phyloP scores from a whole-genome alignment of 768 basidiomycete species.

The Boletus sp. region DNA sequence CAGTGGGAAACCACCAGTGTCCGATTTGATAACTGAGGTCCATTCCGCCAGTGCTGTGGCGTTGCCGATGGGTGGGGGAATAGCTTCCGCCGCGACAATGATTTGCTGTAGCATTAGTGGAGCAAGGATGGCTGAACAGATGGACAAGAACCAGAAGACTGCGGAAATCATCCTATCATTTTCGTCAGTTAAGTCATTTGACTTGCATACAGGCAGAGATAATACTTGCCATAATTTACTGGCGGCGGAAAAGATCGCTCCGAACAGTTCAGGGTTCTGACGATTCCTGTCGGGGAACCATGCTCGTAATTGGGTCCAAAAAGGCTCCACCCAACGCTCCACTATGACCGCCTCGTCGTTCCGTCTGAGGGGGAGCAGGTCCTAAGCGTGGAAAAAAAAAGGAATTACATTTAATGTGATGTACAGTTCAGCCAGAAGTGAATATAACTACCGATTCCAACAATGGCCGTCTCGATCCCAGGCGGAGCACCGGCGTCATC shows the following conservation, averaged over 20 bases:
- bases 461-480: conserved; percentile 28
- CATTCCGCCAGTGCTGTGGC: conserved; percentile 22
- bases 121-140: conserved; percentile 19
- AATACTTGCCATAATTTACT: conserved; percentile 13
- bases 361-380: conserved; percentile 25
- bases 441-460: conserved; percentile 32
- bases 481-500: conserved; percentile 25
- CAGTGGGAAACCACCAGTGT: conserved; percentile 30
- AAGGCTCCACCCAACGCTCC: conserved; percentile 23
- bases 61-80: conserved; percentile 15
- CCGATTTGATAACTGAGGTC: conserved; percentile 14
- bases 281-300: conserved; percentile 17
- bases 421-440: conserved; percentile 21
- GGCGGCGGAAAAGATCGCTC: conserved; percentile 16
- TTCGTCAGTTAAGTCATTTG: background rate
- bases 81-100: conserved; percentile 23
- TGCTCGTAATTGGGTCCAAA: conserved; percentile 21
- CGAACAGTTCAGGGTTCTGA: conserved; percentile 17
- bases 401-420: conserved; percentile 15
- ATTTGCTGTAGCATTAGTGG: conserved; percentile 29
- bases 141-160: conserved; percentile 29
- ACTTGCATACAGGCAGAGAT: background rate
- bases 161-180: conserved; percentile 23
- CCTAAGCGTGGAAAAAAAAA: conserved; percentile 15
- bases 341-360: conserved; percentile 24